phyloP scores from a whole-genome alignment of 2,329 filamentous ascomycete genomes.

The Ophiostoma pallidulum region DNA sequence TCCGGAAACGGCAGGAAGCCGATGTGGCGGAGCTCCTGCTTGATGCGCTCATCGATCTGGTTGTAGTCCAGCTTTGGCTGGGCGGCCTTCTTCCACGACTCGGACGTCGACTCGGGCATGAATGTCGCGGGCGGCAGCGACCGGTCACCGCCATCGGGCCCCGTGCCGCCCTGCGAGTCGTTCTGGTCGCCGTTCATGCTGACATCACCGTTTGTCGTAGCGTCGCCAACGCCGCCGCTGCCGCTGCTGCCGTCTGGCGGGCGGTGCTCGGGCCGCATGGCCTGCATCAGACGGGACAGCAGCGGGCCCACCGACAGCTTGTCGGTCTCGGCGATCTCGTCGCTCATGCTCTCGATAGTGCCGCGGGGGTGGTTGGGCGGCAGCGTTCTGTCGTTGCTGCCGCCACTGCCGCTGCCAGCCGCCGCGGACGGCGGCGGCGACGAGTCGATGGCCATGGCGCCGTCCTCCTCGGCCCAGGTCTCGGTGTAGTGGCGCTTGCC shows the following conservation, averaged over 20 bases:
- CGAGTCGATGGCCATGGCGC: slow-evolving; percentile 62
- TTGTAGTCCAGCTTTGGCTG: slow-evolving; percentile 72
- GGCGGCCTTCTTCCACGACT: slow-evolving; percentile 68
- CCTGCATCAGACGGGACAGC: slow-evolving; percentile 69
- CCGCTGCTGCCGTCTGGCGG: slow-evolving; percentile 34
- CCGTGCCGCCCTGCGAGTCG: slow-evolving; percentile 31
- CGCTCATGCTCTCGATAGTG: slow-evolving; percentile 75
- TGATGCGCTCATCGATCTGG: slow-evolving; percentile 80
- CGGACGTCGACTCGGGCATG: slow-evolving; percentile 67
- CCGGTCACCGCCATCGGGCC: slow-evolving; percentile 28
- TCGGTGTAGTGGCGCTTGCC: slow-evolving; percentile 82
- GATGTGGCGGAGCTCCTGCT: slow-evolving; percentile 83
- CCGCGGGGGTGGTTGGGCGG: slow-evolving; percentile 76
- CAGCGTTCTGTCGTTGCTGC: too few species aligned
- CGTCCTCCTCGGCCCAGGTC: slow-evolving; percentile 91
- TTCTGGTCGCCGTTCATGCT: slow-evolving; percentile 45
- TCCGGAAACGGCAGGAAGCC: slow-evolving; percentile 60
- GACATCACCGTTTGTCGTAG: slow-evolving; percentile 48
- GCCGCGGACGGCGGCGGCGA: slow-evolving; percentile 33
- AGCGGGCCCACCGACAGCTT: slow-evolving; percentile 81
- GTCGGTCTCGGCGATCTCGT: slow-evolving; percentile 79
- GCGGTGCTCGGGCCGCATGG: slow-evolving; percentile 68
- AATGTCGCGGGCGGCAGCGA: slow-evolving; percentile 60
- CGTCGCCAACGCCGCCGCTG: slow-evolving; percentile 36
- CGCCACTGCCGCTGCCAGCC: slow-evolving; percentile 58